A percentile compares a stretch with the other conserved stretches of the same genome.
phyloP scores from a whole-genome alignment of 345 rosid species.

The Laguncularia racemosa region DNA sequence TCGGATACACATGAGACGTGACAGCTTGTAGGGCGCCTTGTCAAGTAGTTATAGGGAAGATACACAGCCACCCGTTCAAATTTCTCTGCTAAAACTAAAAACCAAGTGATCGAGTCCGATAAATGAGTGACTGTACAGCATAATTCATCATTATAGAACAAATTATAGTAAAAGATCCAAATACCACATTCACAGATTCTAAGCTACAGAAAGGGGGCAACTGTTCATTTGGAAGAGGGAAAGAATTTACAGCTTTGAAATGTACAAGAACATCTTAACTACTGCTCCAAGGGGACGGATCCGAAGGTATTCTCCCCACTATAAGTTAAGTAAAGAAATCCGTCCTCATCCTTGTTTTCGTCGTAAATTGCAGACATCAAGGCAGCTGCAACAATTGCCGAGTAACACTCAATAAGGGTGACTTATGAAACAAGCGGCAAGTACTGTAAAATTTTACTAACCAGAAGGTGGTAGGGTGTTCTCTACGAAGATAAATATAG shows the following conservation, averaged over 20 bases:
- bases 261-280: not conserved
- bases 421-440: not conserved
- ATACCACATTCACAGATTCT: not conserved
- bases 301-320: conserved; percentile 81
- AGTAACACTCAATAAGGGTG: not conserved
- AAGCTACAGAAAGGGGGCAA: not conserved
- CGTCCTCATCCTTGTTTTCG: conserved; percentile 67
- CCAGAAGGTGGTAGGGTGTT: conserved; percentile 65
- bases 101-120: too few relatives aligned
- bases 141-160: too few relatives aligned
- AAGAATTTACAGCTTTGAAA: conserved; percentile 27
- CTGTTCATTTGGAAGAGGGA: conserved; percentile 1
- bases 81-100: too few relatives aligned
- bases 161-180: not conserved
- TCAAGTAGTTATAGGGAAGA: too few relatives aligned
- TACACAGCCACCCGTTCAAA: too few relatives aligned
- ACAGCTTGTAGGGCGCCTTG: too few relatives aligned
- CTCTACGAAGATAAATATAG: conserved; percentile 61
- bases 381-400: conserved; percentile 29
- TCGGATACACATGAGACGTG: too few relatives aligned
- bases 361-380: conserved; percentile 57
- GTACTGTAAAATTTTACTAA: conserved; percentile 14
- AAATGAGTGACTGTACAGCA: too few relatives aligned
- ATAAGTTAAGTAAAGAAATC: conserved; percentile 70
- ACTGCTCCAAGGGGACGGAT: not conserved